Base-by-base conservation (phyloP, 352 stramenopile species). In the Phytophthora litchii region DNA sequence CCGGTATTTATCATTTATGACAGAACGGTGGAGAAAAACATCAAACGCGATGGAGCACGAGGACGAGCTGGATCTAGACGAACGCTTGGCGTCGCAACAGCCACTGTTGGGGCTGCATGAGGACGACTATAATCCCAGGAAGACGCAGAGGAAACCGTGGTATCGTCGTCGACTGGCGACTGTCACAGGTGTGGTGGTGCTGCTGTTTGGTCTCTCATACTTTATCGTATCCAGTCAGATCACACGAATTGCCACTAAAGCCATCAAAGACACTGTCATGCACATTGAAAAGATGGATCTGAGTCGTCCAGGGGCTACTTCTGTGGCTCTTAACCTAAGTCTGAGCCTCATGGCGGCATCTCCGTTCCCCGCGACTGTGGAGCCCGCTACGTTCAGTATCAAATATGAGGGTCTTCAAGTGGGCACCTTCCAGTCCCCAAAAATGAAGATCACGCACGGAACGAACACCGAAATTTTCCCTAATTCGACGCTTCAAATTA, bases 211-310 rank as follows among this genome's bases (percentile, higher is more conserved):
- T 31, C 45, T 75, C 45, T 57, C 72, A 37, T 80, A 77, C 54
- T 54, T 72, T 25, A 35, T 91, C 13, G 64, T 80, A 0, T 66
- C 72, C 60, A 81, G 69, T 31, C 81, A 89, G 20, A 75, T 91
- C 42, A 59, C 60, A 14, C 75, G 69, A 41, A 70, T 93, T 38
- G 84, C 84, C 20, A 64, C 72, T 16, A 67, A 64, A 21, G 76
- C 84, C 34, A 91, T 93, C 43, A 67, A 69, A 20, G 74, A 71
- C 14, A 85, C 84, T 2, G 59, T 60, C 11, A 89, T 93, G 80
- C 57, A 63, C 37, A 79, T 91, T n/a, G 36, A 64, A 4, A 61
- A 43, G 32, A 88, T 93, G 84, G 68, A 74, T 48, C 67, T 93
- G 41, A 83, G 69, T 19, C 62, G 70, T 0, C 84, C 84, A 7